Percentiles rank a stretch among this genome's conserved stretches.
Evolutionary conservation across 768 basidiomycete genomes (phyloP).

Genomic region (Leccinum disarticulatum): DNA sequence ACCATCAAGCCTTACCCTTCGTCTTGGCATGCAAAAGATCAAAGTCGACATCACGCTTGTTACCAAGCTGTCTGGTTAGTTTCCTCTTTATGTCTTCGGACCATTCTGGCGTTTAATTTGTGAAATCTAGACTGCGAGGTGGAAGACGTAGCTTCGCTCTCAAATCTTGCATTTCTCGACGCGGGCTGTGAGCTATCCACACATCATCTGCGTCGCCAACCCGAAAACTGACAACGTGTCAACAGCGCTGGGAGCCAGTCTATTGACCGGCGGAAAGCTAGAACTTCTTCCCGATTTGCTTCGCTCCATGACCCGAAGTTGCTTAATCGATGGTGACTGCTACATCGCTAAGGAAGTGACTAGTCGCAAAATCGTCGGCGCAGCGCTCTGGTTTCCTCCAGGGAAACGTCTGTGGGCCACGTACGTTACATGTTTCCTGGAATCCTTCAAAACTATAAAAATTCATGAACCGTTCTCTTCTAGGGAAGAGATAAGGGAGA

Average conservation of each 20-base stretch:
- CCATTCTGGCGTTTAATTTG: too few species aligned
- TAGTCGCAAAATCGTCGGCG: not conserved
- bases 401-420: constrained; percentile 4
- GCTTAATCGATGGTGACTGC: constrained; percentile 5
- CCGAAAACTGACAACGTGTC: not conserved
- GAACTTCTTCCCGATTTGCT: constrained; percentile 3
- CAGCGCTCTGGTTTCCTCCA: constrained; percentile 5
- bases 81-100: too few species aligned
- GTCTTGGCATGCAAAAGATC: not conserved
- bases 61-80: not conserved
- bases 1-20: not conserved
- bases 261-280: constrained; percentile 2
- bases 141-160: not conserved
- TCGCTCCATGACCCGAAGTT: constrained; percentile 2
- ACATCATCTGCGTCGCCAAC: too few species aligned
- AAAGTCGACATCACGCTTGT: not conserved
- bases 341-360: constrained; percentile 1
- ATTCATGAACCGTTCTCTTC: too few species aligned
- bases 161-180: not conserved
- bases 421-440: not conserved
- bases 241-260: not conserved
- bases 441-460: too few species aligned
- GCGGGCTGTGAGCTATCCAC: not conserved
- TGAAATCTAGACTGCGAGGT: not conserved
- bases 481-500: not conserved